Evolutionary conservation across 352 stramenopile genomes (phyloP), one percentile per base, ranked within the genome.

Genomic region (Phytophthora quininea): DNA sequence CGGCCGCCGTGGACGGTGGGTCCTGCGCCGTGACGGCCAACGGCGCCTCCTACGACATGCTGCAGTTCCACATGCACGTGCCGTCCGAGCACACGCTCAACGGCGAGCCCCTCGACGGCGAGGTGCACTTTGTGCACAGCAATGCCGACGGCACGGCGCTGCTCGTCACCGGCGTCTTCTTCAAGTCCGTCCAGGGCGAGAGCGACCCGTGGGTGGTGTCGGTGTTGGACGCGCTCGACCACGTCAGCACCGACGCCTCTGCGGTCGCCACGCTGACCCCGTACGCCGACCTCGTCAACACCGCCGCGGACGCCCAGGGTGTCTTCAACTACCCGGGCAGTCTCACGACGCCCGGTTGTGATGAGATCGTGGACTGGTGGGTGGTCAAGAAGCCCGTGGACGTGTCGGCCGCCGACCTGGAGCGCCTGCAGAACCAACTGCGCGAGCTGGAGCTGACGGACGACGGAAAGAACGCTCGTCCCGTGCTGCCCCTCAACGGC

Each of bases 251-350:
- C 15, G 33, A 53, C 31, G 15, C 48, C 35, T 6, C 58, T 5
- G 58, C 40, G 10, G 35, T 50, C 35, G 9, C 56, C 38, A 65
- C 58, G 40, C 49, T 65, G 55, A 40, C 30, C 29, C 54, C 51
- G 43, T 86, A 86, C 58, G 69, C 77, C 2, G 73, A 86, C 47
- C 9, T 86, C 54, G 56, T 86, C 24, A 78, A 74, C 37, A 35
- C 47, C 9, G 57, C 70, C 14, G 62, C 79, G 9, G 38, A 55
- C 29, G 66, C 56, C 27, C 75, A 75, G 64, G 63, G 79, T 55
- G 55, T 88, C 15, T 85, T 82, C 67, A 77, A 79, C 65, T 84
- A 84, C 64, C 30, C 56, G 0, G 76, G 76, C n/a, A 77, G 73
- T 40, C 57, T 84, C 31, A 84, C 76, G 11, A 81, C 76, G 29